Evolutionary conservation across 148 eudicot species (phyloP), one percentile per base, ranked within the genome.

Genomic region (Limonium bicolor): DNA sequence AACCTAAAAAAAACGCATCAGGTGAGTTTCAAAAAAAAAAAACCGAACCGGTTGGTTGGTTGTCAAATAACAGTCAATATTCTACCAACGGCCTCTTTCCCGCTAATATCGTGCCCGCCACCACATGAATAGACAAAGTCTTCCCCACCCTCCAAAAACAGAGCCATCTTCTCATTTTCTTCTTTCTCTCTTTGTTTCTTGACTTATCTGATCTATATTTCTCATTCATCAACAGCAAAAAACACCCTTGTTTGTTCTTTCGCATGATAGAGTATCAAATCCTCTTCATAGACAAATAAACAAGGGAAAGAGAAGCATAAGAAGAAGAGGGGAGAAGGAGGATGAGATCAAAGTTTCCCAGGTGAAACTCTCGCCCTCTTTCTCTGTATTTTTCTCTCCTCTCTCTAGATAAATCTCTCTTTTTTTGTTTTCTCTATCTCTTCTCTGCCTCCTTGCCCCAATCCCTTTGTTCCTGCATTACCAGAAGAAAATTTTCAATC

Each of bases 71-170:
- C 21, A 43, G 48, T 25, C 27, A 4, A 43, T 24, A 10, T 11
- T 22, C 27, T 5, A 28, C 31, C 7, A 25, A 20, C 20, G 24
- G 48, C 27, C 48, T 43, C 24, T 43, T 43, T 43, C 48, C 48
- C 48, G 48, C 48, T 43, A 43, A 43, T 23, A 24, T 43, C 48
- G 48, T 43, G 48, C 18, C 30, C 48, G 48, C 48, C 48, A 43
- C 48, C 30, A 43, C 47, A 22, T 42, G n/a, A n/a, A n/a, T n/a
- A n/a, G n/a, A n/a, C n/a, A n/a, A n/a, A n/a, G 48, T 23, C 47
- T 42, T 42, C n/a, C 18, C 23, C 30, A 28, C 48, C 48, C 29
- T 43, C 16, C 28, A 10, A 11, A 20, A 41, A 2, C 9, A 14
- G 15, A 11, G 15, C 13, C 23, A 13, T 20, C 14, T 41, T 19